Conservation (phyloP, 2,329 filamentous ascomycete genomes). For the Cladosporium colombiae region DNA sequence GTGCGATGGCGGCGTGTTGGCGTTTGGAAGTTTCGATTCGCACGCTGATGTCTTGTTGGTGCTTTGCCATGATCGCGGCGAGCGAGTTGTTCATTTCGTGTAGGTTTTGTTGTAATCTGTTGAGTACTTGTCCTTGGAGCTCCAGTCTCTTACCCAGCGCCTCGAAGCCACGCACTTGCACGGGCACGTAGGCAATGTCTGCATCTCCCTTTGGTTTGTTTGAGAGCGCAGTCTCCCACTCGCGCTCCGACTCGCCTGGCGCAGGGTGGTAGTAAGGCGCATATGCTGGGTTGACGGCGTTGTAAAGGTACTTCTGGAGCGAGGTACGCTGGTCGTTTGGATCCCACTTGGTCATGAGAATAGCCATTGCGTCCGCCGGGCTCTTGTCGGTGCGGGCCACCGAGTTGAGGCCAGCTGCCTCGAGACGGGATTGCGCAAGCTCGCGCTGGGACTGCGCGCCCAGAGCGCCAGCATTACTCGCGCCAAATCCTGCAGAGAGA, state of each 20-base stretch:
- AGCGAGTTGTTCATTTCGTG: constrained; percentile 79
- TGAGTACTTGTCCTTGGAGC: constrained; percentile 69
- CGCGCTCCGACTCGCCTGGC: constrained; percentile 69
- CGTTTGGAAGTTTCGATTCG: constrained; percentile 71
- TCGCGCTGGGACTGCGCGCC: constrained; percentile 31
- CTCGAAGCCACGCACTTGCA: constrained; percentile 72
- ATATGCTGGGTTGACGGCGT: constrained; percentile 72
- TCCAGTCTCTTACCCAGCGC: constrained; percentile 71
- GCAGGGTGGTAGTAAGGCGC: constrained; percentile 76
- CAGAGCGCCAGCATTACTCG: constrained; percentile 26
- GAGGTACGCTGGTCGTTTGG: constrained; percentile 66
- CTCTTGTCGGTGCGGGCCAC: constrained; percentile 61
- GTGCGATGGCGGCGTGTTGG: constrained; percentile 70
- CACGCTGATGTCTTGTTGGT: constrained; percentile 75
- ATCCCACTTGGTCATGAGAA: constrained; percentile 73
- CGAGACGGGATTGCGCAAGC: constrained; percentile 26
- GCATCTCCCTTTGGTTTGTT: constrained; percentile 65
- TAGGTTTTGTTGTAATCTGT: constrained; percentile 68
- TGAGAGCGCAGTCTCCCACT: constrained; percentile 81
- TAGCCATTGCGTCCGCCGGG: constrained; percentile 71
- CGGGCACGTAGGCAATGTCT: constrained; percentile 69
- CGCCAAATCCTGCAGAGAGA: constrained; percentile 32
- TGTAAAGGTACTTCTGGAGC: constrained; percentile 86
- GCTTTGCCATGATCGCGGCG: constrained; percentile 69
- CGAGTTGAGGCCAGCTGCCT: constrained; percentile 23